Evolutionary conservation across 2,329 filamentous ascomycete genomes (phyloP), one percentile per base, ranked within the genome.

Genomic region (Nigrograna mackinnonii): DNA sequence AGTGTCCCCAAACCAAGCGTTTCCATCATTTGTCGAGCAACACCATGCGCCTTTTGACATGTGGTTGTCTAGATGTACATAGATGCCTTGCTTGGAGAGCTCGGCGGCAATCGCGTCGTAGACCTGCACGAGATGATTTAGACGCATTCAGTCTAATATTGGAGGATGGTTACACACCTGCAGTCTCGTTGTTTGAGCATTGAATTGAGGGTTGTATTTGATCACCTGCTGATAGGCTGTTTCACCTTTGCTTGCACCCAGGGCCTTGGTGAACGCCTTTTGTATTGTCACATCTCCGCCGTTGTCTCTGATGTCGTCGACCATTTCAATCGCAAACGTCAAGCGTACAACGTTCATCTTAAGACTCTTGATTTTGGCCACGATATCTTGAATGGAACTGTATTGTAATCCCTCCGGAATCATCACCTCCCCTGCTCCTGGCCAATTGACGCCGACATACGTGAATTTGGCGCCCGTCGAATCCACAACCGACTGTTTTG

Each of bases 261-360:
- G 40, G 14, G 58, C 62, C 32, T 59, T 66, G 12, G 46, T 52
- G 44, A 66, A 63, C 1, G 62, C 58, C n/a, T 55, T 47, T 37
- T 63, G 54, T 6, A 66, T 45, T 5, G 58, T 61, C 14, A 66
- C 59, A 41, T 66, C 62, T 6, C 62, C 60, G 13, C 62, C 62
- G 13, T 54, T 52, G 39, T 66, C 62, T 34, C 58, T 53, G 39
- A 66, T 62, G 41, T 64, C 58, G 32, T 65, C 62, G 0, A 80
- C 78, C 70, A 82, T 79, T 61, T 84, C 79, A 59, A 77, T 82
- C n/a, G 77, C 76, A 62, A 81, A 84, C 4, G 81, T 84, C 21
- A 84, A 70, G 19, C 82, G 78, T 24, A 84, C 79, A 58, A 79
- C 80, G 68, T 84, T 84, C 74, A 83, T 83, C 35, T 78, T 78